A percentile compares a stretch with the other conserved stretches of the same genome.
phyloP scores from a whole-genome alignment of 2,329 filamentous ascomycete genomes.

The Aspergillus flavus region DNA sequence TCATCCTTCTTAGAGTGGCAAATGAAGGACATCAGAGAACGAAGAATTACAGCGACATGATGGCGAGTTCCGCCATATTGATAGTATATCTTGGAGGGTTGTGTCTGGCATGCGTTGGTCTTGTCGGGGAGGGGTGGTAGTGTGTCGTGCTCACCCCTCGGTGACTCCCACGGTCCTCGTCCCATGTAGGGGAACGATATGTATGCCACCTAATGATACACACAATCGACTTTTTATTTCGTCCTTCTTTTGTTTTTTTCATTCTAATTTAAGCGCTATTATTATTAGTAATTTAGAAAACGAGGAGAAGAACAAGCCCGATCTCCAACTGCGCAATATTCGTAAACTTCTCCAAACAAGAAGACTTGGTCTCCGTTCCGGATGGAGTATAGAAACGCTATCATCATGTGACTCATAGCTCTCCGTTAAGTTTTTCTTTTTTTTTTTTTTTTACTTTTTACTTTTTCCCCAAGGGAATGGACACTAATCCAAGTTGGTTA shows the following conservation, averaged over 20 bases:
- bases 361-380: not conserved
- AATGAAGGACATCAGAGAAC: not conserved
- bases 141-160: not conserved
- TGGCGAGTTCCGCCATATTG: not conserved
- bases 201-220: not conserved
- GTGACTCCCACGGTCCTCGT: slow-evolving; percentile 8
- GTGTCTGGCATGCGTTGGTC: not conserved
- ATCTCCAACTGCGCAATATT: not conserved
- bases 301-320: not conserved
- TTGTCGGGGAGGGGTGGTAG: not conserved
- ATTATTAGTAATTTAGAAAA: not conserved
- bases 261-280: not conserved
- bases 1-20: not conserved
- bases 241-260: not conserved
- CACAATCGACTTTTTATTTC: not conserved
- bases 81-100: not conserved
- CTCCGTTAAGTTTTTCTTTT: not conserved
- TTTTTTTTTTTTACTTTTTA: too few species aligned
- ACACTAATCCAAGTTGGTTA: not conserved
- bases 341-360: not conserved
- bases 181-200: not conserved
- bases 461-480: not conserved
- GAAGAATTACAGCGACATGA: not conserved
- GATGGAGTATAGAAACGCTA: not conserved
- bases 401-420: slow-evolving; percentile 2